phyloP scores from a whole-genome alignment of 306 rosid species.

The Vigna angularis region DNA sequence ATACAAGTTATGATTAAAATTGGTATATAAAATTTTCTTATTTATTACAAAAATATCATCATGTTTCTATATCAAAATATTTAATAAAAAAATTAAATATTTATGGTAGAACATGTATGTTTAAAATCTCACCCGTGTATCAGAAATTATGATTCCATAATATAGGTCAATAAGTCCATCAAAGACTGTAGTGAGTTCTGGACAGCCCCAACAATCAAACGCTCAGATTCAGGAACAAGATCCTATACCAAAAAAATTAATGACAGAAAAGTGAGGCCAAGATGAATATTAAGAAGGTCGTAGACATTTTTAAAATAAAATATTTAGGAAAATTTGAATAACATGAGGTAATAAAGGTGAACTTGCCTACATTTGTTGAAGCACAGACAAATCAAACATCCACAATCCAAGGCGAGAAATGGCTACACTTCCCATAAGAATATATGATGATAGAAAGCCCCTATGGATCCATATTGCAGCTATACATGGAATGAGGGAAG shows the following conservation, averaged over 20 bases:
- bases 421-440: slow-evolving; percentile 85
- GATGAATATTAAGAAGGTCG: slow-evolving; percentile 22
- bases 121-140: slow-evolving; percentile 67
- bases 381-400: slow-evolving; percentile 87
- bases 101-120: not conserved
- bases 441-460: no score
- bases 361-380: slow-evolving; percentile 92
- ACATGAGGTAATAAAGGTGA: not conserved
- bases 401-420: slow-evolving; percentile 91
- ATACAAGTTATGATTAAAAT: no score
- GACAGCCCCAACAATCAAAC: slow-evolving; percentile 84
- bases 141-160: slow-evolving; percentile 74
- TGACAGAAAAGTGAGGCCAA: slow-evolving; percentile 8
- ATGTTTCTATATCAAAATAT: no score
- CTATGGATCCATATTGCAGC: no score
- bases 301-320: not conserved
- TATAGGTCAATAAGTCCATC: slow-evolving; percentile 81
- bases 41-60: no score
- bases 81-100: not conserved
- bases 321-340: slow-evolving; percentile 6
- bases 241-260: slow-evolving; percentile 52
- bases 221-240: slow-evolving; percentile 78
- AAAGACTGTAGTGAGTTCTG: slow-evolving; percentile 84
- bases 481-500: no score
- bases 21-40: no score